Base-by-base conservation (phyloP, 2,329 filamentous ascomycete species). In the Fusarium cyanostomum region DNA sequence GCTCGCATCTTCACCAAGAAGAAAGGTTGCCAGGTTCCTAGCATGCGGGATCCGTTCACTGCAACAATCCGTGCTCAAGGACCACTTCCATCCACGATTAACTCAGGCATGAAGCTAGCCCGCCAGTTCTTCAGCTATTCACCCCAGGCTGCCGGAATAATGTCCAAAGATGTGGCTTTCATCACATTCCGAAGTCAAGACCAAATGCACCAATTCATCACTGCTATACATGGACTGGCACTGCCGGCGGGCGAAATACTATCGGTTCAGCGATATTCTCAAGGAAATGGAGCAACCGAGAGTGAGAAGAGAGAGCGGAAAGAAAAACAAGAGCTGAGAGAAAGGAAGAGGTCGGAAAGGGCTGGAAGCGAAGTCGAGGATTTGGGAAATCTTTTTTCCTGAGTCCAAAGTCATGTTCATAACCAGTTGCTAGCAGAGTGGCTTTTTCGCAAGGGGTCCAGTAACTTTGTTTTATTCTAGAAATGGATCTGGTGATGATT, bases 171-270 rank as follows among this genome's bases (percentile, higher is more conserved):
- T 0, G 7, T 27, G 5, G 57, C 39, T 8, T 59, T 21, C 16
- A 6, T 59, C 39, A 28, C 52, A 5, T 62, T 66, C 13, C n/a
- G 13, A 13, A 54, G n/a, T 15, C 28, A 48, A 48, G 51, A 51
- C 1, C 8, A 35, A 8, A 28, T 62, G 12, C 16, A 51, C 21
- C 3, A 16, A 2, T 64, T 66, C 8, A 27, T 62, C 3, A 3
- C 13, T 4, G 8, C 24, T 37, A 26, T 34, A 1, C 7, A 59
- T 54, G 58, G 39, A 31, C 12, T 34, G 11, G 31, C 27, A 34
- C 24, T 56, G 1, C 12, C 35, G 5, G 46, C 34, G 2, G 63
- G 57, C 16, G 51, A 53, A 34, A 38, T 31, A 15, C 35, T 64
- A 11, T 50, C 31, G 3, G 38, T 50, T 10, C 13, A 43, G 26